Percentiles rank a stretch among this genome's conserved stretches.
phyloP scores from a whole-genome alignment of 495 filamentous ascomycete genomes.

The Coniosporium apollinis region DNA sequence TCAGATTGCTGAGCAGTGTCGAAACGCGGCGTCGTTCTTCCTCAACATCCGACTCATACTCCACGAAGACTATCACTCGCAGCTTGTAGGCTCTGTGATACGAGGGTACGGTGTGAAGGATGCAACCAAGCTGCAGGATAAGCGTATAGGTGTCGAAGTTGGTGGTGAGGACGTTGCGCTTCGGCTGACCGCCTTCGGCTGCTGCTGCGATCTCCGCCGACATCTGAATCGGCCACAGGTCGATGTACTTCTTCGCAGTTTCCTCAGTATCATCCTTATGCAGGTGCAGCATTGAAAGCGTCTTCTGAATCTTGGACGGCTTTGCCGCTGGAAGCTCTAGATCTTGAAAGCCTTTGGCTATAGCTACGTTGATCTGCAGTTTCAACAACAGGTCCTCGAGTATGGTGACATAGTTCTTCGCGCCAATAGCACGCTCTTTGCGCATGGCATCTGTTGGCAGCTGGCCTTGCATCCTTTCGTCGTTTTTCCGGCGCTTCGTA shows the following conservation, averaged over 20 bases:
- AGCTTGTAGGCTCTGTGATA: constrained; percentile 66
- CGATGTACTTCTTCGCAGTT: constrained; percentile 62
- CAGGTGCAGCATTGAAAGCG: constrained; percentile 6
- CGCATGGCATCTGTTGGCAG: constrained; percentile 46
- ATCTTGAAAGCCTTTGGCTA: constrained; percentile 67
- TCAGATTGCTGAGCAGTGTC: constrained; percentile 58
- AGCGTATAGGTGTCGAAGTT: constrained; percentile 89
- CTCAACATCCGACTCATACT: constrained; percentile 71
- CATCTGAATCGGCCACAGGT: constrained; percentile 77
- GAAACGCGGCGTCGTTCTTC: constrained; percentile 62
- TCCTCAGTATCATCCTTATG: constrained; percentile 25
- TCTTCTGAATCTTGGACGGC: constrained; percentile 9
- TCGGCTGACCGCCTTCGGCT: constrained; percentile 33
- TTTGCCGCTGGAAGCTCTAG: constrained; percentile 44
- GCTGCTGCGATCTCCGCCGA: constrained; percentile 55
- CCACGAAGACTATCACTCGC: constrained; percentile 71
- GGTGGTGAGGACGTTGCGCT: constrained; percentile 58
- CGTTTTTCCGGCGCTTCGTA: constrained; percentile 28
- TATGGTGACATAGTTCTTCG: constrained; percentile 60
- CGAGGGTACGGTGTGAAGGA: constrained; percentile 63
- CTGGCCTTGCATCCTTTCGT: constrained; percentile 28
- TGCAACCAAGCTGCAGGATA: constrained; percentile 73
- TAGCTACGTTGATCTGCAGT: constrained; percentile 68
- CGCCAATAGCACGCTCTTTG: constrained; percentile 43
- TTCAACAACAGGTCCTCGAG: constrained; percentile 66